Conservation (phyloP, 2,329 filamentous ascomycete species). For the Scedosporium boydii region DNA sequence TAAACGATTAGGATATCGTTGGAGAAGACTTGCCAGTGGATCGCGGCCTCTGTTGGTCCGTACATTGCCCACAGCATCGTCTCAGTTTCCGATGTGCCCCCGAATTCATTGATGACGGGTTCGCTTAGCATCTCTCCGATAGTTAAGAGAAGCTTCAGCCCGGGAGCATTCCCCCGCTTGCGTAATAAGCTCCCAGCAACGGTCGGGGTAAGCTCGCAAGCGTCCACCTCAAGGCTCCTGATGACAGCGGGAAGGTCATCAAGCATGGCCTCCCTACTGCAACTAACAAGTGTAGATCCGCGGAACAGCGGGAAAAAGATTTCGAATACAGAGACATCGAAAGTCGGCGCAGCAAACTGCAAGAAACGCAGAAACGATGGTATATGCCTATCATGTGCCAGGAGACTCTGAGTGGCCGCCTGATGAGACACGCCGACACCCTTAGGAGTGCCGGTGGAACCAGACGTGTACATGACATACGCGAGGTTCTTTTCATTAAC, state of each 20-base stretch:
- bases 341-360: conserved; percentile 86
- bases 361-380: conserved; percentile 71
- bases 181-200: conserved; percentile 70
- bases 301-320: conserved; percentile 81
- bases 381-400: conserved; percentile 72
- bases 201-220: conserved; percentile 81
- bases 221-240: conserved; percentile 59
- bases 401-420: conserved; percentile 70
- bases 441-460: conserved; percentile 82
- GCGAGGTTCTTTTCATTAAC: conserved; percentile 37
- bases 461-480: conserved; percentile 91
- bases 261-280: conserved; percentile 59
- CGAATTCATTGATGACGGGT: conserved; percentile 71
- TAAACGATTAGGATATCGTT: background rate
- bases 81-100: conserved; percentile 36
- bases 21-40: conserved; percentile 54
- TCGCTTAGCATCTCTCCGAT: conserved; percentile 89
- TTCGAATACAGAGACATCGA: conserved; percentile 91
- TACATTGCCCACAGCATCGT: conserved; percentile 89
- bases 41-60: conserved; percentile 83
- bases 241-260: conserved; percentile 64
- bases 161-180: conserved; percentile 56
- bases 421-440: conserved; percentile 74
- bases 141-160: conserved; percentile 63
- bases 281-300: conserved; percentile 63